Conservation (phyloP, 140 eudicot species). For the Anethum foeniculum region DNA sequence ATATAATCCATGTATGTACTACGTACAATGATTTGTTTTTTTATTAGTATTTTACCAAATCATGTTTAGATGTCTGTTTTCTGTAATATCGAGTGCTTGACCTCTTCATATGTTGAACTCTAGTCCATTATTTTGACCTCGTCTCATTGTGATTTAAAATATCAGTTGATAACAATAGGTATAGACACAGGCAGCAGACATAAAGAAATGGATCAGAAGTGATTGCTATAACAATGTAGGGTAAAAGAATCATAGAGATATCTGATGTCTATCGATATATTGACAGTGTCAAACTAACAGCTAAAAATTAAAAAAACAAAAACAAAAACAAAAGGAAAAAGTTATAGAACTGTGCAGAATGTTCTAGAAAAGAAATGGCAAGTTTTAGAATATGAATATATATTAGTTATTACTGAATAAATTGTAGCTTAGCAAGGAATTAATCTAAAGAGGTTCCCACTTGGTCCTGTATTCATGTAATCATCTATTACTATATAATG, state of each 20-base stretch:
- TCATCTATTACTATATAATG: background rate
- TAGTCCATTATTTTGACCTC: too few relatives aligned
- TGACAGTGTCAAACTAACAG: background rate
- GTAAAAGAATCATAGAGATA: background rate
- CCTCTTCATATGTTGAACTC: too few relatives aligned
- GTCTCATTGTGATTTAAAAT: too few relatives aligned
- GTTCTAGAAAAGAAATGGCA: background rate
- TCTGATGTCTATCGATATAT: background rate
- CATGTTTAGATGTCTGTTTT: too few relatives aligned
- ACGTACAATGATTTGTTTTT: background rate
- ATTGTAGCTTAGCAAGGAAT: background rate
- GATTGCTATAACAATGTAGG: background rate
- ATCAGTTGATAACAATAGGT: too few relatives aligned
- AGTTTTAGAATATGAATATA: background rate
- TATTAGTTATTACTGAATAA: background rate
- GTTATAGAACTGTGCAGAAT: background rate
- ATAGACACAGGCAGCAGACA: background rate
- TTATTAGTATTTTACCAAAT: background rate
- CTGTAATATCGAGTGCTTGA: too few relatives aligned
- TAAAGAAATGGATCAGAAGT: background rate
- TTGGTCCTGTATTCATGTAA: background rate
- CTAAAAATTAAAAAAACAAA: too few relatives aligned
- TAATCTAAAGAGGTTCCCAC: background rate
- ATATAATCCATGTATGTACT: background rate
- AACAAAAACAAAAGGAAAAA: background rate